Evolutionary conservation across 2,329 filamentous ascomycete species (phyloP).

Genomic region (Microsporum ferrugineum): DNA sequence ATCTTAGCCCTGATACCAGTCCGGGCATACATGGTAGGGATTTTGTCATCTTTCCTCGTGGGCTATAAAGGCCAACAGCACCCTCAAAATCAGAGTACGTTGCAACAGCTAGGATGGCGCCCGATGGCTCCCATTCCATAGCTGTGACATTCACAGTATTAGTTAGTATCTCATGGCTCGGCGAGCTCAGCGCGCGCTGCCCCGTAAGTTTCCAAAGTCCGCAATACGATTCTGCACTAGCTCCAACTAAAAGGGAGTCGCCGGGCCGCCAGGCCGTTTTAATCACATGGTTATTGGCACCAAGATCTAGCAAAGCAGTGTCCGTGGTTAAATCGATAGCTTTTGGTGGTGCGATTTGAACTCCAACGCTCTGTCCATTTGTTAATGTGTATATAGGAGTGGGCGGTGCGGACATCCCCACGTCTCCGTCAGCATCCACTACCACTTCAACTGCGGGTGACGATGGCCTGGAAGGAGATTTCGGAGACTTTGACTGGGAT

Average conservation of each 20-base stretch:
- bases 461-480: conserved; percentile 1
- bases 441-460: conserved; percentile 17
- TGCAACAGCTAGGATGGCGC: conserved; percentile 37
- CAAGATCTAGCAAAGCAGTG: conserved; percentile 33
- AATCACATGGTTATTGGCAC: conserved; percentile 30
- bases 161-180: conserved; percentile 27
- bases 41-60: conserved; percentile 34
- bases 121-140: conserved; percentile 36
- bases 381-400: conserved; percentile 30
- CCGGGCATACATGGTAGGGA: conserved; percentile 36
- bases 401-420: conserved; percentile 28
- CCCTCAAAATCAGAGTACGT: conserved; percentile 35
- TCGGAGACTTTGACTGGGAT: conserved; percentile 15
- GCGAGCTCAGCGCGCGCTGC: conserved; percentile 16
- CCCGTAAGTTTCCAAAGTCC: conserved; percentile 34
- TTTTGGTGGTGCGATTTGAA: conserved; percentile 40
- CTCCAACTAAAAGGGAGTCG: conserved; percentile 33
- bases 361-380: conserved; percentile 35
- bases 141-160: conserved; percentile 32
- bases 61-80: conserved; percentile 35
- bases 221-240: conserved; percentile 35
- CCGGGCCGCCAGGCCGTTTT: conserved; percentile 35
- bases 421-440: conserved; percentile 36
- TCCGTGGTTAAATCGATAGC: conserved; percentile 36
- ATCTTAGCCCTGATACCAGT: conserved; percentile 34